Evolutionary conservation across 495 filamentous ascomycete species (phyloP), one percentile per base, ranked within the genome.

Genomic region (Bacidia rubella): DNA sequence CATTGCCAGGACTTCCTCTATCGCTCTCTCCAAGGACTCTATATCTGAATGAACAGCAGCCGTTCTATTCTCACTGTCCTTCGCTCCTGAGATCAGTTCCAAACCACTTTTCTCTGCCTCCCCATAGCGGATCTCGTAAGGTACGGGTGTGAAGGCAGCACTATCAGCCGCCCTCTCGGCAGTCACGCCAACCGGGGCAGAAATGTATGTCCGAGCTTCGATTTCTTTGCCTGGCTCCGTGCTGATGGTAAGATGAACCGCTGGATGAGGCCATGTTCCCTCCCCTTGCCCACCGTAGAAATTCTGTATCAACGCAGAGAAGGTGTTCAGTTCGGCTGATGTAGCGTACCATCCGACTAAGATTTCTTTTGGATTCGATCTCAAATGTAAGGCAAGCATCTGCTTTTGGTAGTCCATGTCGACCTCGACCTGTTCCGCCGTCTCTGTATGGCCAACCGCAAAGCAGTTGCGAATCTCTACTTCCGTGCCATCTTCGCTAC

Each of bases 391-490:
- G 17, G 81, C 81, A 17, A 96, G 79, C 92, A 98, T 97, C 66
- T 90, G 86, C 78, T 97, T 97, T 70, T 98, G 92, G 66, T 97
- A 98, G 69, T 97, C 92, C 79, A 98, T 95, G 68, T 98, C 92
- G 54, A 98, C 93, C 65, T 98, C 92, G 60, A 98, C 92, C 68
- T 98, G 92, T 69, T 98, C 92, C 65, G 89, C 82, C 62, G 87
- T 94, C 74, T 98, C 92, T 53, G 89, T 96, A 74, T 98, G 92
- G 53, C 89, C 87, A 59, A 98, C 92, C 52, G 93, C 93, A 66
- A 97, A 98, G 70, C 86, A 88, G 68, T 87, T 90, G 59, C 86
- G 79, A 62, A 98, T 90, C 72, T 90, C 86, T 61, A 92, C 87
- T 70, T 96, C 90, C 68, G 82, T 85, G 66, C 90, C 90, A 76